phyloP scores from a whole-genome alignment of 257 asterid species.

The Mentha longifolia region DNA sequence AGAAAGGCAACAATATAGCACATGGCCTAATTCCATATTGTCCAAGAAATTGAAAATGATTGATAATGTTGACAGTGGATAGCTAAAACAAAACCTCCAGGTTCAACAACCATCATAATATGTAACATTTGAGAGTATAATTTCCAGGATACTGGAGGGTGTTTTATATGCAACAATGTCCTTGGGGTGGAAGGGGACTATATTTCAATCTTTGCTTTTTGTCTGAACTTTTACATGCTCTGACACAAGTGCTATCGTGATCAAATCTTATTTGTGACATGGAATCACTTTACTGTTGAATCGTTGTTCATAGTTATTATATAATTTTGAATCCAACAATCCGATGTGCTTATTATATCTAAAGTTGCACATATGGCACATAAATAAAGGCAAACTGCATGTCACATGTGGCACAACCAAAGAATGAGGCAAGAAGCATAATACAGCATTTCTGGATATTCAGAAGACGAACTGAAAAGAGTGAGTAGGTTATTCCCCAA shows the following conservation, averaged over 20 bases:
- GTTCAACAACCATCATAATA: background rate
- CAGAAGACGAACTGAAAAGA: constrained; percentile 10
- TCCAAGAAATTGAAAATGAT: background rate
- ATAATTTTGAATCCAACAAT: background rate
- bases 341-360: constrained; percentile 17
- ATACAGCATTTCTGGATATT: constrained; percentile 16
- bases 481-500: background rate
- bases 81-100: background rate
- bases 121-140: background rate
- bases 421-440: constrained; percentile 20
- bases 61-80: background rate
- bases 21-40: background rate
- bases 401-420: constrained; percentile 4
- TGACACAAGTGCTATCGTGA: background rate
- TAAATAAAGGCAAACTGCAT: constrained; percentile 3
- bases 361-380: background rate
- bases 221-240: background rate
- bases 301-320: background rate
- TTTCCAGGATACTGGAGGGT: constrained; percentile 6
- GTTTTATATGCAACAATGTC: background rate
- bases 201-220: background rate
- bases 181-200: background rate
- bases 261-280: background rate
- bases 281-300: background rate
- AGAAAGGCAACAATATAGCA: constrained; percentile 7